phyloP scores from a whole-genome alignment of 345 rosid species.

The Turritis glabra region DNA sequence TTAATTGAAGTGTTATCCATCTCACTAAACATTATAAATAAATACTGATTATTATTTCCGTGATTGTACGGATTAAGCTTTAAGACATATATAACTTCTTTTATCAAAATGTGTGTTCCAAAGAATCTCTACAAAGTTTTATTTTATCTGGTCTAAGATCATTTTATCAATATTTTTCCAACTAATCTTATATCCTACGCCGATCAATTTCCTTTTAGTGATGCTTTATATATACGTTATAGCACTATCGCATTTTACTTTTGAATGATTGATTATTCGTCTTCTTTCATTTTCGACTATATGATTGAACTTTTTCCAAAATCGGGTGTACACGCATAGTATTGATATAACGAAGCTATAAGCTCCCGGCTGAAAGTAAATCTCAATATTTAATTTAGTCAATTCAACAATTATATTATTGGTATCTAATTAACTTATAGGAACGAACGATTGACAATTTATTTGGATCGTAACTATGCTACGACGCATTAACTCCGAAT shows the following conservation, averaged over 20 bases:
- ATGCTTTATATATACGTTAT: neutral
- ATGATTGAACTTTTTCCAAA: neutral
- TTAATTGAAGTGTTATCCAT: constrained; percentile 25
- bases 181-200: neutral
- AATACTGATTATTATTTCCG: constrained; percentile 22
- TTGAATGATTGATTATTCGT: constrained; percentile 11
- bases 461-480: neutral
- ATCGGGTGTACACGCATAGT: constrained; percentile 3
- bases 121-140: constrained; percentile 22
- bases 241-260: constrained; percentile 16
- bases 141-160: constrained; percentile 14
- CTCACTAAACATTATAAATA: constrained; percentile 27
- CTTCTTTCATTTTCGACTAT: constrained; percentile 8
- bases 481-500: neutral
- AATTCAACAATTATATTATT: neutral
- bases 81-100: neutral
- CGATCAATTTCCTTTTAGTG: neutral
- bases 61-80: constrained; percentile 33
- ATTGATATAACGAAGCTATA: constrained; percentile 11
- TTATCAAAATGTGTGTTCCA: constrained; percentile 7
- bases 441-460: neutral
- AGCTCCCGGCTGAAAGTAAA: neutral
- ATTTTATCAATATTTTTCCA: neutral
- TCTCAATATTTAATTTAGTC: neutral
- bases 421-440: no score